Percentiles rank a stretch among this genome's conserved stretches.
These are phyloP conservation scores for Volvox reticuliferus DNA, from an alignment of 139 green algal genomes.

Conservation along the genomic window DNA sequence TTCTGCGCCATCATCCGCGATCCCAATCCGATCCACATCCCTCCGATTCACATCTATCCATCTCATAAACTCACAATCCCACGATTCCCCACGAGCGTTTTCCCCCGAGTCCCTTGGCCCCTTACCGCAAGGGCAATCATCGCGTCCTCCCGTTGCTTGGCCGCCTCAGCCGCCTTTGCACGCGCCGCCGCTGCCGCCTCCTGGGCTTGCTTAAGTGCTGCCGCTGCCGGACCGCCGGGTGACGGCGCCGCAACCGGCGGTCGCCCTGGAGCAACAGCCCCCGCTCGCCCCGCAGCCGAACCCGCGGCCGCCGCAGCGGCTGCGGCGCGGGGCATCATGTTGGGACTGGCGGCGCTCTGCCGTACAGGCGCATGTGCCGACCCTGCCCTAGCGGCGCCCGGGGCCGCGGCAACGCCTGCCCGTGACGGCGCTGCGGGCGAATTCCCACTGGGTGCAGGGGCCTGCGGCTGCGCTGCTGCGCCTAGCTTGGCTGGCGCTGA, in stretches of 20 bases:
- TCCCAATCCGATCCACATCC: background rate
- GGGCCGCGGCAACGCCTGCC: background rate
- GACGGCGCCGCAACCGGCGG: background rate
- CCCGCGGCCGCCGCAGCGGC: background rate
- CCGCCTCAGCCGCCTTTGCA: conserved; percentile 29
- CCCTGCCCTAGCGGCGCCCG: background rate
- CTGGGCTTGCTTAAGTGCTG: conserved; percentile 39
- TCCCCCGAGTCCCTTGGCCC: background rate
- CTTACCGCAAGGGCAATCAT: conserved; percentile 48
- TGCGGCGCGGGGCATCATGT: background rate
- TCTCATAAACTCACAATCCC: background rate
- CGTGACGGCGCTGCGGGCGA: background rate
- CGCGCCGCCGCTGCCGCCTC: conserved; percentile 46
- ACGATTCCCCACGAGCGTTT: too few relatives aligned
- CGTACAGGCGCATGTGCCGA: background rate
- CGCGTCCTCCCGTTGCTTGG: conserved; percentile 46
- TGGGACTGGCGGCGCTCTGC: conserved; percentile 11
- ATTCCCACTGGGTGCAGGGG: background rate
- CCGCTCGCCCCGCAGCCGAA: background rate
- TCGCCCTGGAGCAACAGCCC: background rate
- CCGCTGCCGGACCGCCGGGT: background rate
- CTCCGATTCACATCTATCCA: too few relatives aligned
- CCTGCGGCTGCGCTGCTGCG: background rate
- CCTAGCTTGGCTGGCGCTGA: conserved; percentile 16
- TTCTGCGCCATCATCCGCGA: too few relatives aligned